A percentile compares a stretch with the other conserved stretches of the same genome.
phyloP scores from a whole-genome alignment of 345 rosid species.

The Citrus sinensis region DNA sequence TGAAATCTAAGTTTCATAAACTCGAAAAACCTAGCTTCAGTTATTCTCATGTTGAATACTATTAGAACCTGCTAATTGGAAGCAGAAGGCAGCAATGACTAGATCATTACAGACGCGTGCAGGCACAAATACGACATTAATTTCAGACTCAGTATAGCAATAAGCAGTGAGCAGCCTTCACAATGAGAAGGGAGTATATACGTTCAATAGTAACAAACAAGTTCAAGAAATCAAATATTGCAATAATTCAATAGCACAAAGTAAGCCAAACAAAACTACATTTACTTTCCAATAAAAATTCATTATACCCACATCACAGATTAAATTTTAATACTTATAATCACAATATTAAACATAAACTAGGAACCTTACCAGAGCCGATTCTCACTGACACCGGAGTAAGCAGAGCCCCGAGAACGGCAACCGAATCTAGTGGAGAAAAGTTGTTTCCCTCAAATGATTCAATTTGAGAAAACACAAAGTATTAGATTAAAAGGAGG shows the following conservation, averaged over 20 bases:
- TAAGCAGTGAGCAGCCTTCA: background rate
- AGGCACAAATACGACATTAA: background rate
- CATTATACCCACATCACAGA: background rate
- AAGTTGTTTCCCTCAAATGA: background rate
- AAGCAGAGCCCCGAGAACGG: background rate
- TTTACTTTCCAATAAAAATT: background rate
- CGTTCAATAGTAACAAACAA: background rate
- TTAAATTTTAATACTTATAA: background rate
- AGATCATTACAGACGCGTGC: background rate
- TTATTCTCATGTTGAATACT: background rate
- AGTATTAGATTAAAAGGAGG: background rate
- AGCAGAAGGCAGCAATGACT: background rate
- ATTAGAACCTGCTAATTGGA: background rate
- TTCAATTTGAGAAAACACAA: background rate
- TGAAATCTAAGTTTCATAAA: background rate
- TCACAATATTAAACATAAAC: background rate
- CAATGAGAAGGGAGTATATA: background rate
- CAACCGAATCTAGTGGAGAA: background rate
- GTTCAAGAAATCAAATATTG: background rate
- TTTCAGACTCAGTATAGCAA: background rate
- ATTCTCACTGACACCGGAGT: background rate
- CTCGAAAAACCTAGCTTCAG: background rate
- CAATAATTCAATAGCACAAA: background rate
- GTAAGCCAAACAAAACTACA: background rate
- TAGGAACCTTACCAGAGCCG: slow-evolving; percentile 6